A percentile compares a stretch with the other conserved stretches of the same genome.
These are phyloP conservation scores for Blastomyces gilchristii DNA, from an alignment of 2,329 filamentous ascomycete genomes.

Conservation along the genomic window DNA sequence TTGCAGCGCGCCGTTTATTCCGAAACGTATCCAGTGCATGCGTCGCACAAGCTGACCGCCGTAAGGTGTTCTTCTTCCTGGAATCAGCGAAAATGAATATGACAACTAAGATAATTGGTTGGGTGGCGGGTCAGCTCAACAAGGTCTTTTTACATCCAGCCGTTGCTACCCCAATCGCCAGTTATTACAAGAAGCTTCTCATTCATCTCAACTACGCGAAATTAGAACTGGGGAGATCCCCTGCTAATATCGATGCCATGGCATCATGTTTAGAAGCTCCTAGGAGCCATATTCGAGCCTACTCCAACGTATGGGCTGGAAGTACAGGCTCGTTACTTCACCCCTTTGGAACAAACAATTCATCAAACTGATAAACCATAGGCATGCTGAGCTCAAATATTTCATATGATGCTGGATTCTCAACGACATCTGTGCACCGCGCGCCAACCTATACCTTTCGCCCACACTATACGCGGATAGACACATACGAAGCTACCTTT, in stretches of 20 bases:
- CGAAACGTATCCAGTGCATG: background rate
- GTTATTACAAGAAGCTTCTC: conserved; percentile 2
- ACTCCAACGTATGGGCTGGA: background rate
- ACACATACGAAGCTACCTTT: background rate
- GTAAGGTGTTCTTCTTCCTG: no score
- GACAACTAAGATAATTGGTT: no score
- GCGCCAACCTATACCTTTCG: background rate
- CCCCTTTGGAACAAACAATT: background rate
- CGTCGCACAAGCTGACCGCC: no score
- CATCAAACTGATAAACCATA: conserved; percentile 1
- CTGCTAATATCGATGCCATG: background rate
- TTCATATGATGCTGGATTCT: background rate
- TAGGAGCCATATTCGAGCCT: background rate
- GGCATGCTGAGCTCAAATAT: background rate
- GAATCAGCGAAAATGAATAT: no score
- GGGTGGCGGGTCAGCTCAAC: no score
- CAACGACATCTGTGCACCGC: background rate
- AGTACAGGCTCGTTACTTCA: background rate
- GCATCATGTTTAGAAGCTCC: background rate
- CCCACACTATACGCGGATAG: background rate
- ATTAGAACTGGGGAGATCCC: conserved; percentile 2
- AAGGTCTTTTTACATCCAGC: background rate
- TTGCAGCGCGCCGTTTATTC: no score
- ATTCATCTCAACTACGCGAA: conserved; percentile 2
- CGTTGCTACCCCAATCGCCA: background rate